Conservation (phyloP, 2,329 filamentous ascomycete genomes). For the Scopulariopsis brevicaulis region DNA sequence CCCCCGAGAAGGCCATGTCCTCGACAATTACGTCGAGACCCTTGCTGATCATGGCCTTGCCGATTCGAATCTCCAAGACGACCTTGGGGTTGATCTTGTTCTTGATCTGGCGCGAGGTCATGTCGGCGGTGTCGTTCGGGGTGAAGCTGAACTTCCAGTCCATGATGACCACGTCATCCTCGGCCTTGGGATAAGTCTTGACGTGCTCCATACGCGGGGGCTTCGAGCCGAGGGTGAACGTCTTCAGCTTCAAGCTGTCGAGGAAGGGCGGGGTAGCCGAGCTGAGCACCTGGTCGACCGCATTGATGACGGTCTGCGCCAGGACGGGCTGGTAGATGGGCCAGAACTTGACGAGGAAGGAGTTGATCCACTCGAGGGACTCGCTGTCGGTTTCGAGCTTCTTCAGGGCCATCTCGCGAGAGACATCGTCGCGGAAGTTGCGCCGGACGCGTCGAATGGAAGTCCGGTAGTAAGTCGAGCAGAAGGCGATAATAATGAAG, state of each 20-base stretch:
- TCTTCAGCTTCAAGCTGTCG: slow-evolving; percentile 87
- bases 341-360: slow-evolving; percentile 97
- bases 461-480: slow-evolving; percentile 92
- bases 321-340: slow-evolving; percentile 95
- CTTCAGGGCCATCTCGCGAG: slow-evolving; percentile 77
- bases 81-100: slow-evolving; percentile 97
- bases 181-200: slow-evolving; percentile 92
- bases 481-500: slow-evolving; percentile 82
- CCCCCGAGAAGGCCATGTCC: slow-evolving; percentile 89
- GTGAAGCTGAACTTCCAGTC: slow-evolving; percentile 99
- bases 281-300: slow-evolving; percentile 91
- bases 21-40: slow-evolving; percentile 95
- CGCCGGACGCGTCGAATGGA: slow-evolving; percentile 86
- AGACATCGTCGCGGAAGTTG: slow-evolving; percentile 92
- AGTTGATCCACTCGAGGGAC: slow-evolving; percentile 98
- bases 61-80: slow-evolving; percentile 85
- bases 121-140: slow-evolving; percentile 83
- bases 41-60: slow-evolving; percentile 95
- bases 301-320: slow-evolving; percentile 81
- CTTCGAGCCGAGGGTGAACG: slow-evolving; percentile 88
- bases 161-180: slow-evolving; percentile 95
- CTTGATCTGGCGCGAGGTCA: slow-evolving; percentile 82
- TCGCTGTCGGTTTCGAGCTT: slow-evolving; percentile 84
- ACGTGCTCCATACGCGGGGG: slow-evolving; percentile 94
- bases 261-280: slow-evolving; percentile 85